Percentiles rank a stretch among this genome's conserved stretches.
Conservation (phyloP, 2,329 filamentous ascomycete genomes). For the Gnomoniopsis sp. region DNA sequence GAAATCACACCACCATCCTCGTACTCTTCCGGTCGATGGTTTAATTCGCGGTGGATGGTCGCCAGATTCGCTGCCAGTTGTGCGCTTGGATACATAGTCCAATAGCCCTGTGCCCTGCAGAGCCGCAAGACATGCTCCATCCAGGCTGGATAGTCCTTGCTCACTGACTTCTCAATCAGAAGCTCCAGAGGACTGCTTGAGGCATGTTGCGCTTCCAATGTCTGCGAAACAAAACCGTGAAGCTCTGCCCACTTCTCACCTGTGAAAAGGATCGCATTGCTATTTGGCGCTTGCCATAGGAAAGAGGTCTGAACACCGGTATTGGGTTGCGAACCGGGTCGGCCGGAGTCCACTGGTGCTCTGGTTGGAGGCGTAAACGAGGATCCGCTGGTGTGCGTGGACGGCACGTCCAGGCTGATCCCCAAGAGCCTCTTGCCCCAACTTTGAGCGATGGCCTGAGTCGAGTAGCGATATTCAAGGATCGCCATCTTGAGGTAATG, state of each 20-base stretch:
- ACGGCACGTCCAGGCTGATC: conserved; percentile 74
- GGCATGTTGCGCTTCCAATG: conserved; percentile 45
- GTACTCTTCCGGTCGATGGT: conserved; percentile 69
- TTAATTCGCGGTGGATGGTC: conserved; percentile 76
- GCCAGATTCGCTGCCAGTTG: conserved; percentile 53
- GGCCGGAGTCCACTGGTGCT: conserved; percentile 5
- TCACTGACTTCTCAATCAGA: conserved; percentile 55
- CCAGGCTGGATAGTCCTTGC: conserved; percentile 70
- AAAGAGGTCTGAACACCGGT: conserved; percentile 53
- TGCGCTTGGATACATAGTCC: conserved; percentile 72
- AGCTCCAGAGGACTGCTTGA: conserved; percentile 33
- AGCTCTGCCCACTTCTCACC: conserved; percentile 85
- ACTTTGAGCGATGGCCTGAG: conserved; percentile 36
- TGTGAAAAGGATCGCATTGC: conserved; percentile 77
- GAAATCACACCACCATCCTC: conserved; percentile 24
- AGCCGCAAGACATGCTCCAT: conserved; percentile 75
- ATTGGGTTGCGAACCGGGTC: background rate
- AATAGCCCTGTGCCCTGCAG: conserved; percentile 72
- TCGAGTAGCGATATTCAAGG: conserved; percentile 74
- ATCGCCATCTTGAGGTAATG: conserved; percentile 72
- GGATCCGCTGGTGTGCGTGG: conserved; percentile 58
- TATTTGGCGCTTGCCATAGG: conserved; percentile 81
- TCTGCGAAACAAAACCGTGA: conserved; percentile 71
- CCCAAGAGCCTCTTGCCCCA: conserved; percentile 63
- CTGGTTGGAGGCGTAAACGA: conserved; percentile 44